A percentile compares a stretch with the other conserved stretches of the same genome.
Conservation (phyloP, 257 asterid genomes). For the Nicotiana obtusifolia region DNA sequence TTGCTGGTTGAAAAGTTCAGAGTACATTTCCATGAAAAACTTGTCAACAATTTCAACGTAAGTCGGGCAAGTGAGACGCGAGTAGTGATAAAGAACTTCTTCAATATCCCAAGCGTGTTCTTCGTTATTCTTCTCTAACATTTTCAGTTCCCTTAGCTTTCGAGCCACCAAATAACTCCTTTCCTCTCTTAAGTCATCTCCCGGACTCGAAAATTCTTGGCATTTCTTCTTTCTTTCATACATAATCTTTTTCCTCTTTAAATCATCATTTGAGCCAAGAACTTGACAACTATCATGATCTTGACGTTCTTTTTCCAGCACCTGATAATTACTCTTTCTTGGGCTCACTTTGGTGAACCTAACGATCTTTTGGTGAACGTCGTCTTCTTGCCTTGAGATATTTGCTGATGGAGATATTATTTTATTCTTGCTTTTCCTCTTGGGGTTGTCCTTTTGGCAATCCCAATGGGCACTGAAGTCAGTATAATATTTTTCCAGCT, state of each 20-base stretch:
- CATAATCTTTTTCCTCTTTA: slow-evolving; percentile 12
- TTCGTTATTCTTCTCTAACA: slow-evolving; percentile 28
- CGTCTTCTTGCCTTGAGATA: neutral
- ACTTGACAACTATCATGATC: neutral
- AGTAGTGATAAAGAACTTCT: slow-evolving; percentile 31
- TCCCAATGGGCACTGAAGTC: slow-evolving; percentile 3
- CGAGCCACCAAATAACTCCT: slow-evolving; percentile 23
- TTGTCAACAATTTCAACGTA: slow-evolving; percentile 52
- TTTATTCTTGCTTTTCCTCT: neutral
- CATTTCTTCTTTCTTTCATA: slow-evolving; percentile 22
- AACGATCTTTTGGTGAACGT: neutral
- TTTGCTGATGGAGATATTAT: neutral
- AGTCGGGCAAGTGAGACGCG: slow-evolving; percentile 36
- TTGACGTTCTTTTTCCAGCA: neutral
- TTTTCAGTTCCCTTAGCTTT: slow-evolving; percentile 29
- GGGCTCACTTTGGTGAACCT: neutral
- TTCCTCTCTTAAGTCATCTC: neutral
- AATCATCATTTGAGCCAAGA: neutral
- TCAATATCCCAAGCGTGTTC: slow-evolving; percentile 33
- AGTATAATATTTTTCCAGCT: slow-evolving; percentile 3
- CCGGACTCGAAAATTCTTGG: neutral
- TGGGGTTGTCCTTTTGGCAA: neutral
- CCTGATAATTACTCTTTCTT: neutral
- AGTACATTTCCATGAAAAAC: slow-evolving; percentile 42
- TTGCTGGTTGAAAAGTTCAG: slow-evolving; percentile 19